Percentiles rank a stretch among this genome's conserved stretches.
Evolutionary conservation across 345 rosid genomes (phyloP).

Genomic region (Melaleuca quinquenervia): DNA sequence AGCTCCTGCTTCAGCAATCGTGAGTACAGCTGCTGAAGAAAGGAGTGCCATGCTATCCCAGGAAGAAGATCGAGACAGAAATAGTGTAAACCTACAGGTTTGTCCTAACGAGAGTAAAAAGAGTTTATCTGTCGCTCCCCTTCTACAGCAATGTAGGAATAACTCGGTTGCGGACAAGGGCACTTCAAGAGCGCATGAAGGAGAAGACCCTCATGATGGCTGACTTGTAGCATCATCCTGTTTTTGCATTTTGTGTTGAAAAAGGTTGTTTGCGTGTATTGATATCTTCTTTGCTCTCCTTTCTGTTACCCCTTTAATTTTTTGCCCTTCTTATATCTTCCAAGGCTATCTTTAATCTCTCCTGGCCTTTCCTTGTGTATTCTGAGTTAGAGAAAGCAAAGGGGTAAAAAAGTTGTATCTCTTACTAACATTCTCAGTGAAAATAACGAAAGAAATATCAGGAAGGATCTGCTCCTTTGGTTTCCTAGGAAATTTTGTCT

Average conservation of each 20-base stretch:
- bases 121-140: constrained; percentile 12
- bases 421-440: not conserved
- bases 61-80: constrained; percentile 16
- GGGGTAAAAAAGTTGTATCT: not conserved
- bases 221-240: not conserved
- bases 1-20: constrained; percentile 6
- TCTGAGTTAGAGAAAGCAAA: not conserved
- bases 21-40: not conserved
- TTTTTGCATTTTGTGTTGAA: not conserved
- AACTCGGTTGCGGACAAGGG: constrained; percentile 16
- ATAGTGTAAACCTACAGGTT: constrained; percentile 1
- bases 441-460: not conserved
- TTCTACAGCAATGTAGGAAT: constrained; percentile 17
- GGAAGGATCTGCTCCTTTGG: not conserved
- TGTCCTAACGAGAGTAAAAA: constrained; percentile 16
- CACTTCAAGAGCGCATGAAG: constrained; percentile 1
- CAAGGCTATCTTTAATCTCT: not conserved
- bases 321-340: too few relatives aligned
- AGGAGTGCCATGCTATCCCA: not conserved
- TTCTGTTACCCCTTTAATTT: not conserved
- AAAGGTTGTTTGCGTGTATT: not conserved
- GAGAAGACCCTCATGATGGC: constrained; percentile 12
- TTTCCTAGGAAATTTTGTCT: not conserved
- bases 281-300: not conserved
- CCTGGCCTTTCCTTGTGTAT: not conserved